Percentiles rank a stretch among this genome's conserved stretches.
Conservation (phyloP, 2,329 filamentous ascomycete species). For the Apiospora phragmitis region DNA sequence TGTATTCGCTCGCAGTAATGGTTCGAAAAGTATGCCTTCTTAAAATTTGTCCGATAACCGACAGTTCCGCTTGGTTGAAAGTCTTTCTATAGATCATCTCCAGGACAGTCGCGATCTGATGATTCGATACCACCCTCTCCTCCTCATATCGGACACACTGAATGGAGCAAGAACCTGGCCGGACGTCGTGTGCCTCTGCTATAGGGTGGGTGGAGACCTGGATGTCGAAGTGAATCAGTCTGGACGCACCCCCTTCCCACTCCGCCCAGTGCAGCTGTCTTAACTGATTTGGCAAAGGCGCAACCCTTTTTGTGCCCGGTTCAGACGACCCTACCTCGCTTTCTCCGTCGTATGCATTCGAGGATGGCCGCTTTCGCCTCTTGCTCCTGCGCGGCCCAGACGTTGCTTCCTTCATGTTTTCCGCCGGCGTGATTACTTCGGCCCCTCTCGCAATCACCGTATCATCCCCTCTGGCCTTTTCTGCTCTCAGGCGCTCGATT, state of each 20-base stretch:
- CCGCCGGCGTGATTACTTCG: neutral
- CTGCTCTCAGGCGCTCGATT: neutral
- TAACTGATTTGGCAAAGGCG: neutral
- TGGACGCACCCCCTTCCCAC: neutral
- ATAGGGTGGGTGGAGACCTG: neutral
- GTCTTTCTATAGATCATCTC: neutral
- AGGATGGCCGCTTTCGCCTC: neutral
- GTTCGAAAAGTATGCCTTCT: neutral
- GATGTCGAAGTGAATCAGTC: neutral
- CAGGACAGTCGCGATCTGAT: neutral
- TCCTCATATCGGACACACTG: neutral
- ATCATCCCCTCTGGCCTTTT: neutral
- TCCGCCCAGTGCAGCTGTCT: neutral
- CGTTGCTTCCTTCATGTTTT: neutral
- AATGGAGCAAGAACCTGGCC: neutral
- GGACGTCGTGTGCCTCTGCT: neutral
- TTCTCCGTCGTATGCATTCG: neutral
- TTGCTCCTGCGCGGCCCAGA: neutral
- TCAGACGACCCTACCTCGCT: too few species aligned
- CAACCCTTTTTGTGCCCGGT: neutral
- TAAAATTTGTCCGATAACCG: neutral
- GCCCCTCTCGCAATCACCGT: neutral
- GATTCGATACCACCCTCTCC: neutral
- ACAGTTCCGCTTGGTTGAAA: neutral
- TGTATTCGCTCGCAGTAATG: neutral